phyloP scores from a whole-genome alignment of 2,329 filamentous ascomycete species.

The Venturia carpophila region DNA sequence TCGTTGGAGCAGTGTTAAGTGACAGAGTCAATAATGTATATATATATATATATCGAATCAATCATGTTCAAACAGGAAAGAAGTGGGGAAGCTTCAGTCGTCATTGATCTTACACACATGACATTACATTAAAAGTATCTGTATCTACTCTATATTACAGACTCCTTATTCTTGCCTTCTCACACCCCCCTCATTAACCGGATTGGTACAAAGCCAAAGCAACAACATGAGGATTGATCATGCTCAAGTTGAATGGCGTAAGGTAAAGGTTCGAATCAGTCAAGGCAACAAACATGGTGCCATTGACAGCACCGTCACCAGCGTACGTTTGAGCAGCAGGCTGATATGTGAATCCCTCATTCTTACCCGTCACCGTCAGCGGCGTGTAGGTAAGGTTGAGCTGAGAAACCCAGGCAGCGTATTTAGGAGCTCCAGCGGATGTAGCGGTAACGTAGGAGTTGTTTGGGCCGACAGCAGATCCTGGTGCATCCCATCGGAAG shows the following conservation, averaged over 20 bases:
- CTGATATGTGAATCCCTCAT: constrained; percentile 61
- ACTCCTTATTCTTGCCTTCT: too few relatives aligned
- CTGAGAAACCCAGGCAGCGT: constrained; percentile 69
- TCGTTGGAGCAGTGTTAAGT: too few relatives aligned
- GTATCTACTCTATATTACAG: too few relatives aligned
- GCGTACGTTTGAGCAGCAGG: constrained; percentile 60
- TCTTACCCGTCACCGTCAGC: constrained; percentile 56
- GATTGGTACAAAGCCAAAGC: constrained; percentile 71
- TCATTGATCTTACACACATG: too few relatives aligned
- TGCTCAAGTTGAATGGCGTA: constrained; percentile 67
- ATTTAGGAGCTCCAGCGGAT: constrained; percentile 51
- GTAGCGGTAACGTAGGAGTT: constrained; percentile 67
- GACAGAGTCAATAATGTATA: too few relatives aligned
- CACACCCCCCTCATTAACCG: constrained; percentile 41
- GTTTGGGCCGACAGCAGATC: constrained; percentile 64
- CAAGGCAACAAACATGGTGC: constrained; percentile 70
- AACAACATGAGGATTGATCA: constrained; percentile 68
- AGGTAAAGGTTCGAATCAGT: constrained; percentile 61
- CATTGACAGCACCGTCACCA: constrained; percentile 63
- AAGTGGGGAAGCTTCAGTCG: too few relatives aligned
- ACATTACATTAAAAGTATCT: too few relatives aligned
- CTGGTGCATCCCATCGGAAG: constrained; percentile 65
- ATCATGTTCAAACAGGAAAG: too few relatives aligned
- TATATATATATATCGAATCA: too few relatives aligned
- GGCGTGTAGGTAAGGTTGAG: constrained; percentile 49